Percentiles rank a stretch among this genome's conserved stretches.
phyloP scores from a whole-genome alignment of 2,329 filamentous ascomycete genomes.

The Fusarium acutatum region DNA sequence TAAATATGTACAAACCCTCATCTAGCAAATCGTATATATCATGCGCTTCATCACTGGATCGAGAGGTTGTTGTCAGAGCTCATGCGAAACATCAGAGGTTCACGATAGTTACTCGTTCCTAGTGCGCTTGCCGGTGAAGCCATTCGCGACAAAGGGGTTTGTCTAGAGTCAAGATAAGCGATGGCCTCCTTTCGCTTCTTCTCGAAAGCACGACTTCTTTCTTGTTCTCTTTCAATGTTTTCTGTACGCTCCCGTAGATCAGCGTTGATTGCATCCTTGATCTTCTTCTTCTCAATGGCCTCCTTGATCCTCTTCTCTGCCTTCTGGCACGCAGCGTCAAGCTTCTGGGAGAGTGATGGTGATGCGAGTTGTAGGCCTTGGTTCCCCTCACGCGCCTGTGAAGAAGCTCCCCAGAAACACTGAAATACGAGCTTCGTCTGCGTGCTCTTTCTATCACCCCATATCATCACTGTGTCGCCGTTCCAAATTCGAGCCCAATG shows the following conservation, averaged over 20 bases:
- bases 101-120: constrained; percentile 30
- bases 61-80: constrained; percentile 32
- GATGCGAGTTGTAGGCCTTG: constrained; percentile 48
- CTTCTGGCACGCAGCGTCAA: constrained; percentile 59
- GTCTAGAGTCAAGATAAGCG: constrained; percentile 48
- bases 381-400: constrained; percentile 48
- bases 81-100: constrained; percentile 28
- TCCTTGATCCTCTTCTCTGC: constrained; percentile 57
- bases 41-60: neutral
- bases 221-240: constrained; percentile 57
- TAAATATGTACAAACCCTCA: neutral
- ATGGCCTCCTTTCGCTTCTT: constrained; percentile 56
- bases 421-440: constrained; percentile 60
- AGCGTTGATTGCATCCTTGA: constrained; percentile 53
- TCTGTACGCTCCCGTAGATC: constrained; percentile 55
- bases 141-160: constrained; percentile 39
- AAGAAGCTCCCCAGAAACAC: constrained; percentile 66
- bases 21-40: neutral
- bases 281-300: constrained; percentile 50
- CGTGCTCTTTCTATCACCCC: constrained; percentile 55
- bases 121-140: constrained; percentile 43
- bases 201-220: constrained; percentile 61
- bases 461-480: constrained; percentile 81
- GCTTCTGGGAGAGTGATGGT: constrained; percentile 51
- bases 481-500: constrained; percentile 76